Conservation (phyloP, 2,329 filamentous ascomycete species). For the Gaeumannomyces sp. region DNA sequence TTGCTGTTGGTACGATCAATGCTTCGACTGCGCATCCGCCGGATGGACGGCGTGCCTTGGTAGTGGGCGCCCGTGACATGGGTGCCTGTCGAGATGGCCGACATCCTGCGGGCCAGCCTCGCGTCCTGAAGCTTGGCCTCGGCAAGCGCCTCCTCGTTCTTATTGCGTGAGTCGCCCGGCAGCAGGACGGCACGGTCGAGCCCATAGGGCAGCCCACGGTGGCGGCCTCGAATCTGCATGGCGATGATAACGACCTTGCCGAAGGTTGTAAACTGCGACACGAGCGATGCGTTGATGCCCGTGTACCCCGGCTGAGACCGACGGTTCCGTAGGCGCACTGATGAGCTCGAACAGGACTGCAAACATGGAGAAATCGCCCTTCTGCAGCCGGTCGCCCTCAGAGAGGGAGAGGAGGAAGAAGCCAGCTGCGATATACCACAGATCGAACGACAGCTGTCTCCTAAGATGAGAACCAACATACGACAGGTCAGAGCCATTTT, state of each 20-base stretch:
- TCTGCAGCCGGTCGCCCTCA: slow-evolving; percentile 67
- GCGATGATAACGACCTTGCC: slow-evolving; percentile 64
- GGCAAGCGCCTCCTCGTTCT: slow-evolving; percentile 44
- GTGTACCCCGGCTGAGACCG: slow-evolving; percentile 77
- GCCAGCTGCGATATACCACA: slow-evolving; percentile 95
- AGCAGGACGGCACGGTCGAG: slow-evolving; percentile 56
- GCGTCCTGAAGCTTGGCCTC: slow-evolving; percentile 22
- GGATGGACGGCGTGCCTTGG: slow-evolving; percentile 19
- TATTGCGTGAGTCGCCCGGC: slow-evolving; percentile 50
- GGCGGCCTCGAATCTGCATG: slow-evolving; percentile 64
- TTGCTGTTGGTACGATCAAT: slow-evolving; percentile 35
- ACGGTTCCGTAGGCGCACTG: slow-evolving; percentile 92
- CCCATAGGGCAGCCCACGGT: slow-evolving; percentile 62
- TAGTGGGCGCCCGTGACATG: neutral
- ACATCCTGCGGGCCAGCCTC: slow-evolving; percentile 29
- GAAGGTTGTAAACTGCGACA: slow-evolving; percentile 69
- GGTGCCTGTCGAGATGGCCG: slow-evolving; percentile 27
- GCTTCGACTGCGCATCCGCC: slow-evolving; percentile 30
- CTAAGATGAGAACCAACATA: slow-evolving; percentile 91
- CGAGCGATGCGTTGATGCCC: slow-evolving; percentile 70
- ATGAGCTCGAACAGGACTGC: slow-evolving; percentile 76
- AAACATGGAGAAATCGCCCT: slow-evolving; percentile 59
- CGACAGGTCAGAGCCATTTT: slow-evolving; percentile 57
- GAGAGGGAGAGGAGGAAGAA: slow-evolving; percentile 89
- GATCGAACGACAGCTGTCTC: slow-evolving; percentile 87